Conservation (phyloP, 805 yeast genomes). For the Metschnikowia lunata region DNA sequence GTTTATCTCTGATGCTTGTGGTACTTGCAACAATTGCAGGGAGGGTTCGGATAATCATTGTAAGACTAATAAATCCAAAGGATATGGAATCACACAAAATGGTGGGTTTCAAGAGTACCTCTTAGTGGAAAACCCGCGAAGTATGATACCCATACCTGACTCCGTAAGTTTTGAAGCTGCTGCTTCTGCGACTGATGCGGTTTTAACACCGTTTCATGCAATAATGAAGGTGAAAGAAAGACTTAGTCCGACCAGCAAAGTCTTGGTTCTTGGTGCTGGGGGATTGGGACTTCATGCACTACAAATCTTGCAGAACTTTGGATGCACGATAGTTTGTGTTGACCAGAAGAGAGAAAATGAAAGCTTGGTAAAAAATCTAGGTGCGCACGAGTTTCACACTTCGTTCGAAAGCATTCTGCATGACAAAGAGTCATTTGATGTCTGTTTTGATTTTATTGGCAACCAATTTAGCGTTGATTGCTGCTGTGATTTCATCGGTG, state of each 20-base stretch:
- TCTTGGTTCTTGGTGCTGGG: slow-evolving; percentile 38
- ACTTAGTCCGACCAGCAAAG: slow-evolving; percentile 31
- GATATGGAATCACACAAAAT: slow-evolving; percentile 34
- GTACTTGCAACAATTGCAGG: slow-evolving; percentile 32
- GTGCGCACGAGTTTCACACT: slow-evolving; percentile 41
- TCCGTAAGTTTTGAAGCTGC: slow-evolving; percentile 36
- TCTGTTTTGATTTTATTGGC: slow-evolving; percentile 36
- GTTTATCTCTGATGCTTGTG: slow-evolving; percentile 31
- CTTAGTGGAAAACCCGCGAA: slow-evolving; percentile 31
- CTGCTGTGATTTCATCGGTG: slow-evolving; percentile 27
- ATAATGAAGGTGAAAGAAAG: slow-evolving; percentile 30
- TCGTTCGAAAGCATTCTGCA: slow-evolving; percentile 24
- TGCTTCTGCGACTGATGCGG: slow-evolving; percentile 40
- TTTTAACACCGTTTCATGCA: slow-evolving; percentile 41
- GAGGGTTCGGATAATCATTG: slow-evolving; percentile 33
- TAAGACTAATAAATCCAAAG: slow-evolving; percentile 11
- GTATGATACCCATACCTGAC: slow-evolving; percentile 38
- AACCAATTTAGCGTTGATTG: slow-evolving; percentile 26
- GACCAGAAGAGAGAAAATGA: slow-evolving; percentile 22
- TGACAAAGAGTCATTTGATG: slow-evolving; percentile 32
- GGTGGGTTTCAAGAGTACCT: slow-evolving; percentile 42
- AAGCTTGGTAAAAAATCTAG: slow-evolving; percentile 27
- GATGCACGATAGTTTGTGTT: slow-evolving; percentile 30
- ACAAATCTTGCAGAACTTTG: slow-evolving; percentile 33
- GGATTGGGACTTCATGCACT: slow-evolving; percentile 42